Percentiles rank a stretch among this genome's conserved stretches.
Conservation (phyloP, 148 eudicot species). For the Rhododendron ovatum region DNA sequence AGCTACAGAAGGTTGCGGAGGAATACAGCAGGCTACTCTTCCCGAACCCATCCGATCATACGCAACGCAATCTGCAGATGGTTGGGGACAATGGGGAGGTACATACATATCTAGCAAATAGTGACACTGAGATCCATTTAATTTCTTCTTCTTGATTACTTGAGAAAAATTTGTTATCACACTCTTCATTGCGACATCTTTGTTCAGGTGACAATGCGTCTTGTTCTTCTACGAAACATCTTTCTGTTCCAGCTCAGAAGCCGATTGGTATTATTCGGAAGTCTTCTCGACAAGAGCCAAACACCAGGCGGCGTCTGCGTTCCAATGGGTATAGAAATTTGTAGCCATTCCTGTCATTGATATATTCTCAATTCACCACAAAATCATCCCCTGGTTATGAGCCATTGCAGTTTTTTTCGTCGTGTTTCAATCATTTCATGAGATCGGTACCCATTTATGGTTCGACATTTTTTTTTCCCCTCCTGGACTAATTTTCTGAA, state of each 20-base stretch:
- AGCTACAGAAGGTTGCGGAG: not conserved
- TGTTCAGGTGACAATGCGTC: not conserved
- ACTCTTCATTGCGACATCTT: not conserved
- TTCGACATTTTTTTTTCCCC: not conserved
- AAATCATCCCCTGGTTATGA: not conserved
- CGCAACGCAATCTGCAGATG: not conserved
- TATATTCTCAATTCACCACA: not conserved
- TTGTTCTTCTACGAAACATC: not conserved
- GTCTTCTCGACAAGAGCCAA: not conserved
- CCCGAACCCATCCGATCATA: not conserved
- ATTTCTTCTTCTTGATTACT: not conserved
- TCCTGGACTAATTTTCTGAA: not conserved
- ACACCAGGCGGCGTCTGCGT: not conserved
- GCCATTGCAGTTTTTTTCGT: not conserved
- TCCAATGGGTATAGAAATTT: too few species aligned
- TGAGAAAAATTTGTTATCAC: not conserved
- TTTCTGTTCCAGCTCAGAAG: not conserved
- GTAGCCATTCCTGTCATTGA: not conserved
- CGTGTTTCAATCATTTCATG: not conserved
- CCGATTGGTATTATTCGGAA: not conserved
- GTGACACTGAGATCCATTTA: not conserved
- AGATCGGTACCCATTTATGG: not conserved
- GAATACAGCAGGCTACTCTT: not conserved
- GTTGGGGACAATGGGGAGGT: constrained; percentile 1
- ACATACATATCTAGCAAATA: not conserved